These are phyloP conservation scores for Coemansia sp. DNA, from an alignment of 192 early-diverging fungal species.

Conservation along the genomic window DNA sequence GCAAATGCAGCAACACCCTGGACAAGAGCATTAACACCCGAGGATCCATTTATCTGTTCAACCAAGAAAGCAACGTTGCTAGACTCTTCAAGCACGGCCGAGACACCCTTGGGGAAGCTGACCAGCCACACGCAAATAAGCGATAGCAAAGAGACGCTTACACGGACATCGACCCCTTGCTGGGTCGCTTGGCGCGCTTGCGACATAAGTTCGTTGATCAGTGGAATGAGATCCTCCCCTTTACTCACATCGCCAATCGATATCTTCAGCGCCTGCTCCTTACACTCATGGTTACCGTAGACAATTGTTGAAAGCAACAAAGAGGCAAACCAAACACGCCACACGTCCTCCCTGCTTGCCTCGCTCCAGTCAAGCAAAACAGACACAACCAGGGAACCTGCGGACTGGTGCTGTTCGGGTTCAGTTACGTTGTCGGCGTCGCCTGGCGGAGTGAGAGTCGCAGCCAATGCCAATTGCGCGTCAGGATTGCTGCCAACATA, in stretches of 20 bases:
- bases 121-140: slow-evolving; percentile 86
- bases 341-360: slow-evolving; percentile 68
- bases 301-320: slow-evolving; percentile 80
- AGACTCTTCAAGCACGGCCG: slow-evolving; percentile 84
- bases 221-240: slow-evolving; percentile 77
- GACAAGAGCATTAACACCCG: slow-evolving; percentile 78
- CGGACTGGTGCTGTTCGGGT: slow-evolving; percentile 62
- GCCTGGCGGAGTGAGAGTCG: slow-evolving; percentile 75
- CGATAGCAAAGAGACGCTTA: slow-evolving; percentile 75
- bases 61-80: slow-evolving; percentile 90
- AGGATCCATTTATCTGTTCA: slow-evolving; percentile 85
- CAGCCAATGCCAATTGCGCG: slow-evolving; percentile 81
- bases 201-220: slow-evolving; percentile 85
- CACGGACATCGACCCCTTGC: slow-evolving; percentile 64
- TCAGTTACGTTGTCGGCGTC: slow-evolving; percentile 13
- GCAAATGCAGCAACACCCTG: slow-evolving; percentile 91
- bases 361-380: slow-evolving; percentile 78
- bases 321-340: slow-evolving; percentile 86
- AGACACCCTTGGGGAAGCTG: slow-evolving; percentile 75
- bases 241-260: slow-evolving; percentile 73
- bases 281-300: slow-evolving; percentile 69
- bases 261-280: slow-evolving; percentile 74
- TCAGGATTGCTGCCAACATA: slow-evolving; percentile 84
- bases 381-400: slow-evolving; percentile 84
- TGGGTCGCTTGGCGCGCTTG: slow-evolving; percentile 62